These are phyloP conservation scores for Hyaloscypha hepaticicola DNA, from an alignment of 495 filamentous ascomycete species.

Conservation along the genomic window DNA sequence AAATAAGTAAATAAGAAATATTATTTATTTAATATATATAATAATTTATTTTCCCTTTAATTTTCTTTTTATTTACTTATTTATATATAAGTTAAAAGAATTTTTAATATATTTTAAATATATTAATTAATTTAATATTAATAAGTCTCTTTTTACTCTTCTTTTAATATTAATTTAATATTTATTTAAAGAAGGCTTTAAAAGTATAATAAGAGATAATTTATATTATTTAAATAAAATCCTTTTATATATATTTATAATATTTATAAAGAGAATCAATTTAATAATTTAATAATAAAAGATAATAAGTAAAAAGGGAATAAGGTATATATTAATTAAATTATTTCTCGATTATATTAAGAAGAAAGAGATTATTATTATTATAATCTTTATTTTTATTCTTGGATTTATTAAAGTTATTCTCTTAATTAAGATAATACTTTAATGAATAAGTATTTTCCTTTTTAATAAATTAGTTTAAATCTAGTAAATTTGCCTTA, in stretches of 20 bases:
- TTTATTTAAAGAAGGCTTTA: slow-evolving; percentile 37
- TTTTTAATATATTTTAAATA: slow-evolving; percentile 41
- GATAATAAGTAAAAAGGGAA: slow-evolving; percentile 13
- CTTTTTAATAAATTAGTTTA: slow-evolving; percentile 10
- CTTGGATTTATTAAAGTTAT: slow-evolving; percentile 37
- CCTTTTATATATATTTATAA: slow-evolving; percentile 32
- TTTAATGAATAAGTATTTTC: slow-evolving; percentile 38
- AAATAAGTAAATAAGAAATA: slow-evolving; percentile 20
- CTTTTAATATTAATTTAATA: slow-evolving; percentile 35
- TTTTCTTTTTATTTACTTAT: slow-evolving; percentile 52
- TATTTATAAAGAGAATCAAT: slow-evolving; percentile 31
- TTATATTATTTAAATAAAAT: slow-evolving; percentile 28
- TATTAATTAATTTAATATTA: slow-evolving; percentile 37
- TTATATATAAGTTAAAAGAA: slow-evolving; percentile 40
- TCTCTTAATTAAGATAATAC: slow-evolving; percentile 39
- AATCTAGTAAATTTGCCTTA: slow-evolving; percentile 23
- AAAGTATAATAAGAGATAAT: slow-evolving; percentile 30
- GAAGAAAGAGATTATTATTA: slow-evolving; percentile 34
- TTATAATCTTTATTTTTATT: slow-evolving; percentile 40
- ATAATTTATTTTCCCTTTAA: slow-evolving; percentile 43
- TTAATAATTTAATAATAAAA: slow-evolving; percentile 19
- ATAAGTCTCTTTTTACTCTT: slow-evolving; percentile 37
- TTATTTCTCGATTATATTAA: slow-evolving; percentile 26
- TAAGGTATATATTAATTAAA: slow-evolving; percentile 31
- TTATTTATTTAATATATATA: slow-evolving; percentile 32